A percentile compares a stretch with the other conserved stretches of the same genome.
phyloP scores from a whole-genome alignment of 805 yeast species.

The Yarrowia phangngaensis region DNA sequence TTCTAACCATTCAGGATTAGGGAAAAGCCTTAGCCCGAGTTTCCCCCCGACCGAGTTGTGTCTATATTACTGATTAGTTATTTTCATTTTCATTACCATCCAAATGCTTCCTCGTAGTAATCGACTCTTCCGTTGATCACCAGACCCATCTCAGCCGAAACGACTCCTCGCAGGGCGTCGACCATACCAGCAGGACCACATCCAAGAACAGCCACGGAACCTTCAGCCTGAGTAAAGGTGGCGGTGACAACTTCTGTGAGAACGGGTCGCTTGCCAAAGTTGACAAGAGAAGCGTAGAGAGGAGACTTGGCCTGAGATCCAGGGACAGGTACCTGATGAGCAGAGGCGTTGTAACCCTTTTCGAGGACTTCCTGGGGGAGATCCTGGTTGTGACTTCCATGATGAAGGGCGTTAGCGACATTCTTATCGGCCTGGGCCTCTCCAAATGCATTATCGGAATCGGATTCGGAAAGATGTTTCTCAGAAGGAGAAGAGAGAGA shows the following conservation, averaged over 20 bases:
- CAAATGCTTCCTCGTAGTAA: constrained; percentile 69
- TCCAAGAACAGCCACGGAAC: constrained; percentile 50
- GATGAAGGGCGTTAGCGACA: constrained; percentile 3
- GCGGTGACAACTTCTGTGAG: constrained; percentile 42
- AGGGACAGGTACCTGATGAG: constrained; percentile 11
- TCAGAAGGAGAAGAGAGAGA: constrained; percentile 6
- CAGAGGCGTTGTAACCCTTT: background rate
- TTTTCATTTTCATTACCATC: constrained; percentile 49
- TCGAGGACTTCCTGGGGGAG: background rate
- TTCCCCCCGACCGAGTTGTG: too few species aligned
- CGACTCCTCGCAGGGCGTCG: constrained; percentile 52
- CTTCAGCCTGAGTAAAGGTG: constrained; percentile 42
- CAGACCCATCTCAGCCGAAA: constrained; percentile 45
- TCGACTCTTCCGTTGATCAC: constrained; percentile 52
- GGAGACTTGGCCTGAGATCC: constrained; percentile 4
- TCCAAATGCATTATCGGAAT: background rate
- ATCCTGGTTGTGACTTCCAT: background rate
- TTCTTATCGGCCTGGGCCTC: constrained; percentile 14
- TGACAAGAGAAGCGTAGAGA: constrained; percentile 20
- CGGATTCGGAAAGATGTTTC: background rate
- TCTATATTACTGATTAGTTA: too few species aligned
- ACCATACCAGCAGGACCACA: constrained; percentile 63
- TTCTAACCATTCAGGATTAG: too few species aligned
- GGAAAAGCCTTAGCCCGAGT: too few species aligned
- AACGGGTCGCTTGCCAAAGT: constrained; percentile 45